Base-by-base conservation (phyloP, 495 filamentous ascomycete species). In the Bombardia bombarda region DNA sequence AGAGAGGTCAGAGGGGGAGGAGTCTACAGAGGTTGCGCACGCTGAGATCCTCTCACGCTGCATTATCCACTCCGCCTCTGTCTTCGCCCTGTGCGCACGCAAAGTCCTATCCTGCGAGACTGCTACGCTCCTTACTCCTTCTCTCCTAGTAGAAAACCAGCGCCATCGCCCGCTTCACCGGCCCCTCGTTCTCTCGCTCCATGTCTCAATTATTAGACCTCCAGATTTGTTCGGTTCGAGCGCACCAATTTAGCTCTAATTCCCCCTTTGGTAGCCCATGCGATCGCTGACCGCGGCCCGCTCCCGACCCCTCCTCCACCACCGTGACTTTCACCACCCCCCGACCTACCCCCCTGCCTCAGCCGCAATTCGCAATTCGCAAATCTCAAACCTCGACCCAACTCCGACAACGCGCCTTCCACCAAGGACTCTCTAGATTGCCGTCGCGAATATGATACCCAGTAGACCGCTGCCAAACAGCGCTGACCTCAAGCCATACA, bases 401-500 rank as follows among this genome's bases (percentile, higher is more conserved):
- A n/a, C 20, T 20, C 9, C 20, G 6, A n/a, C 18, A 23, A 32
- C 19, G 9, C 28, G 24, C 26, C 40, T 5, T 22, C 31, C 42
- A 20, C 12, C 22, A 14, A 43, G 12, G 31, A 12, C 35, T 20
- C 12, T 30, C 36, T 16, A 41, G 17, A 34, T 23, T 21, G 18
- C 28, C 31, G 42, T 42, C 25, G 61, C 45, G 18, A 62, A 60
- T 62, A 40, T 59, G 44, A 21, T 16, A n/a, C 37, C 39, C 37
- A 47, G 43, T 14, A 56, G 56, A 53, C 48, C 50, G 38, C 49
- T 77, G 23, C 74, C 74, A 5, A 66, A 58, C n/a, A 61, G 58
- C 31, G 55, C 67, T 41, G 67, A 84, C 62, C 68, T 88, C 33
- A 69, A 83, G 34, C 75, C 79, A 7, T 94, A 84, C 57, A 80